Conservation (phyloP, 108 stramenopile genomes). For the Cyclotella choctawhatcheeana region DNA sequence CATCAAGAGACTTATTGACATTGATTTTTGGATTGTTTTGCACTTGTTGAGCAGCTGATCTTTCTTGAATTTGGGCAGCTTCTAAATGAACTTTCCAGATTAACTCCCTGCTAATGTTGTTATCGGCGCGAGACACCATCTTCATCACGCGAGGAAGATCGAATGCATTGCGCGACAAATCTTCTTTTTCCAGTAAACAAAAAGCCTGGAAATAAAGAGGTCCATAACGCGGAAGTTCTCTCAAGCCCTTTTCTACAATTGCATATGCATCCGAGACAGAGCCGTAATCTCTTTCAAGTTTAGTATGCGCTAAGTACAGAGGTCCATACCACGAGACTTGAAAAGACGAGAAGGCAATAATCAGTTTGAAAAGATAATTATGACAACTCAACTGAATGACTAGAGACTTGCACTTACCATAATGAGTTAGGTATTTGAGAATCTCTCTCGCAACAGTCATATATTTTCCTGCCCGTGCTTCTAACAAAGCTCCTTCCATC, state of each 20-base stretch:
- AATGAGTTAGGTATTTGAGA: constrained; percentile 37
- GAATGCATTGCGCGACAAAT: constrained; percentile 52
- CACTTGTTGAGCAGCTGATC: constrained; percentile 64
- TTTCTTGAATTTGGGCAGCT: constrained; percentile 93
- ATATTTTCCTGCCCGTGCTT: constrained; percentile 92
- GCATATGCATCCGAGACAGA: constrained; percentile 75
- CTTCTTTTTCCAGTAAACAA: constrained; percentile 84
- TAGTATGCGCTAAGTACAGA: constrained; percentile 94
- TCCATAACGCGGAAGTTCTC: constrained; percentile 93
- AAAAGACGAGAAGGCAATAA: neutral
- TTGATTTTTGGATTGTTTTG: constrained; percentile 41
- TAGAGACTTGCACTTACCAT: neutral
- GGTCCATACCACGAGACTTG: constrained; percentile 97
- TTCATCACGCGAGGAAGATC: constrained; percentile 72
- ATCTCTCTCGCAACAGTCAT: constrained; percentile 77
- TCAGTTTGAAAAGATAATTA: neutral
- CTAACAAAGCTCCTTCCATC: constrained; percentile 95
- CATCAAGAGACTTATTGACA: constrained; percentile 39
- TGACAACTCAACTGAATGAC: too few relatives aligned
- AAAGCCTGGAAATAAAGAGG: constrained; percentile 98
- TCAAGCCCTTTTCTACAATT: constrained; percentile 93
- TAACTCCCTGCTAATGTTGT: constrained; percentile 90
- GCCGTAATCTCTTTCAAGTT: constrained; percentile 88
- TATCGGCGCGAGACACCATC: constrained; percentile 83
- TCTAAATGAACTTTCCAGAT: constrained; percentile 97